Conservation (phyloP, 768 basidiomycete genomes). For the Boletus vinaceobasis region DNA sequence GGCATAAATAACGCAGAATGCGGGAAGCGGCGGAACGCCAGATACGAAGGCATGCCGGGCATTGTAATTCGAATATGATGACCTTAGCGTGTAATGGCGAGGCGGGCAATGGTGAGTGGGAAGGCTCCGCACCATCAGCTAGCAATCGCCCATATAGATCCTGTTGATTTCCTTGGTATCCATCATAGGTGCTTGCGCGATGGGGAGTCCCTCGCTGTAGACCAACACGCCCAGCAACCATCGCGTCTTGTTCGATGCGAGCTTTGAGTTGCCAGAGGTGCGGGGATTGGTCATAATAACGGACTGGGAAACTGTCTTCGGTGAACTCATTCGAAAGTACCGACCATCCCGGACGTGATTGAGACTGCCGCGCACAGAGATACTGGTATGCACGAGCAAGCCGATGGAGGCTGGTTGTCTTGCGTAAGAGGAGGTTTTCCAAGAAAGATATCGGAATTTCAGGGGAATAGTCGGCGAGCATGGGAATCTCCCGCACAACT, state of each 20-base stretch:
- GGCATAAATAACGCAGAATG: too few species aligned
- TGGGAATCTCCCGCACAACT: conserved; percentile 8
- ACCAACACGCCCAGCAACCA: conserved; percentile 2
- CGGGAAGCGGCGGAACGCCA: conserved; percentile 39
- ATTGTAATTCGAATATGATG: conserved; percentile 38
- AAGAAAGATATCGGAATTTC: conserved; percentile 21
- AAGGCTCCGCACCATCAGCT: not conserved
- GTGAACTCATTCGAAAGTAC: conserved; percentile 28
- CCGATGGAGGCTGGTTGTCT: conserved; percentile 26
- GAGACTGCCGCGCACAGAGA: conserved; percentile 27
- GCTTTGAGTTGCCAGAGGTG: conserved; percentile 23
- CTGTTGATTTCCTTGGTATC: not conserved
- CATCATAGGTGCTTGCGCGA: not conserved
- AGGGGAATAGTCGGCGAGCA: conserved; percentile 31
- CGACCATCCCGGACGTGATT: conserved; percentile 19
- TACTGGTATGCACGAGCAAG: conserved; percentile 28
- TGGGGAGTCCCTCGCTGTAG: conserved; percentile 6
- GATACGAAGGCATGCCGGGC: conserved; percentile 32
- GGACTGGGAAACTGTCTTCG: conserved; percentile 24
- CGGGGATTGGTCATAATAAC: conserved; percentile 1
- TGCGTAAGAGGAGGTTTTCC: conserved; percentile 26
- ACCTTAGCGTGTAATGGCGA: conserved; percentile 19
- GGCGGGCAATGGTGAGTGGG: conserved; percentile 41
- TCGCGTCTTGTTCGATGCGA: conserved; percentile 1
- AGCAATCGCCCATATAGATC: not conserved